Percentiles rank a stretch among this genome's conserved stretches.
These are phyloP conservation scores for Alternaria ventricosa DNA, from an alignment of 2,329 filamentous ascomycete genomes.

Conservation along the genomic window DNA sequence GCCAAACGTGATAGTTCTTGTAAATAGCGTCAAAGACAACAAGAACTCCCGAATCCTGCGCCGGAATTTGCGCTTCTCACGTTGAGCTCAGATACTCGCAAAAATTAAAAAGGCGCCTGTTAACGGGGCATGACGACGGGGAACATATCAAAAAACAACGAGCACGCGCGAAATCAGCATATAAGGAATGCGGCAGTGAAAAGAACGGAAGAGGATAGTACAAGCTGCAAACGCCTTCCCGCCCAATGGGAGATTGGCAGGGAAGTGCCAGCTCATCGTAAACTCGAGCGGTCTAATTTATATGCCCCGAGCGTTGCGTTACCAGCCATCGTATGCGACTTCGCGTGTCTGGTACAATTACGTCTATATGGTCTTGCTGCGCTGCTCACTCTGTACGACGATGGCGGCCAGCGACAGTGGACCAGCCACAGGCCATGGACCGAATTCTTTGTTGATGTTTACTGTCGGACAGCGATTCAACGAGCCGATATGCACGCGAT, in stretches of 20 bases:
- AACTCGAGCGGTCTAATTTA: slow-evolving; percentile 41
- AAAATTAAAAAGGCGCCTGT: slow-evolving; percentile 39
- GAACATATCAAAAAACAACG: slow-evolving; percentile 37
- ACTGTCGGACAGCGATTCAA: slow-evolving; percentile 18
- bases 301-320: slow-evolving; percentile 37
- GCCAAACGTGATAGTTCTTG: slow-evolving; percentile 22
- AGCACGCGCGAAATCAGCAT: slow-evolving; percentile 46
- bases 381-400: slow-evolving; percentile 20
- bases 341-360: slow-evolving; percentile 31
- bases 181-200: slow-evolving; percentile 39
- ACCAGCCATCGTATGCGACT: slow-evolving; percentile 32
- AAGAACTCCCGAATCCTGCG: slow-evolving; percentile 6
- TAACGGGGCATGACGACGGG: slow-evolving; percentile 47
- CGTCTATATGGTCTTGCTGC: slow-evolving; percentile 20
- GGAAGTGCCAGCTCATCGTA: slow-evolving; percentile 42
- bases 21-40: slow-evolving; percentile 25
- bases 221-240: slow-evolving; percentile 30
- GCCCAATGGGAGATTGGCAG: slow-evolving; percentile 42
- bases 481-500: slow-evolving; percentile 30
- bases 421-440: slow-evolving; percentile 21
- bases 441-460: slow-evolving; percentile 10
- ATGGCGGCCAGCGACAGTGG: slow-evolving; percentile 23
- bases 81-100: slow-evolving; percentile 21
- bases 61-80: slow-evolving; percentile 33
- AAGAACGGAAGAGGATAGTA: slow-evolving; percentile 37